Evolutionary conservation across 2,329 filamentous ascomycete genomes (phyloP), one percentile per base, ranked within the genome.

Genomic region (Alternaria infectoria): DNA sequence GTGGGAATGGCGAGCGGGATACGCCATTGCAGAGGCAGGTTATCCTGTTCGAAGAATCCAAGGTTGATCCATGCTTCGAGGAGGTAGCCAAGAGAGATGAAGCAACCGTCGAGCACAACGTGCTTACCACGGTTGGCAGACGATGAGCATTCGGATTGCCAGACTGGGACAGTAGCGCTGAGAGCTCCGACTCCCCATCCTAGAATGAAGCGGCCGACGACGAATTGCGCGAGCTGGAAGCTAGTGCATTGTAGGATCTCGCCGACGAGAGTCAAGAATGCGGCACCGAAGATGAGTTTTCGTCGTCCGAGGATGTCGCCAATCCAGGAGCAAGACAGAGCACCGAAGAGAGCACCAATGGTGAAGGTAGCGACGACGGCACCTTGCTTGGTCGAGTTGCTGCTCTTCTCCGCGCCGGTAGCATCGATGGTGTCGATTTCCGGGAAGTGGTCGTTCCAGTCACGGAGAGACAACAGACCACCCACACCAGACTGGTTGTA

Each of bases 1-100:
- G 88, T 88, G 1, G 90, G 78, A 44, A 92, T 91, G 0, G 88
- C 89, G 58, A 92, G 86, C 0, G 89, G 90, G 67, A 92, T 90
- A 6, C 89, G 82, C 89, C 89, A 91, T 44, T 86, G 85, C 65
- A 91, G 85, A 1, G 86, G 79, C 0, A 86, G 87, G 9, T 81
- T 81, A 26, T 87, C 85, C 36, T 84, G 82, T 66, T 90, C 85
- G 69, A 88, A 86, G 74, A 88, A 91, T 0, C 82, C 83, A 25
- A 84, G 79, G 60, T 85, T 82, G 61, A 85, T 81, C 83, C 83
- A 85, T 5, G 83, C 78, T 52, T 83, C 79, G 19, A 84, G 73
- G 1, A 81, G 76, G 57, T 84, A 83, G 23, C 83, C 83, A 2
- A 80, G 69, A 40, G 78, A 78, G 59, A 85, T 83, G 69, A 84